Evolutionary conservation across 1,284 basidiomycete genomes (phyloP).

Genomic region (Ustilago shanxiensis): DNA sequence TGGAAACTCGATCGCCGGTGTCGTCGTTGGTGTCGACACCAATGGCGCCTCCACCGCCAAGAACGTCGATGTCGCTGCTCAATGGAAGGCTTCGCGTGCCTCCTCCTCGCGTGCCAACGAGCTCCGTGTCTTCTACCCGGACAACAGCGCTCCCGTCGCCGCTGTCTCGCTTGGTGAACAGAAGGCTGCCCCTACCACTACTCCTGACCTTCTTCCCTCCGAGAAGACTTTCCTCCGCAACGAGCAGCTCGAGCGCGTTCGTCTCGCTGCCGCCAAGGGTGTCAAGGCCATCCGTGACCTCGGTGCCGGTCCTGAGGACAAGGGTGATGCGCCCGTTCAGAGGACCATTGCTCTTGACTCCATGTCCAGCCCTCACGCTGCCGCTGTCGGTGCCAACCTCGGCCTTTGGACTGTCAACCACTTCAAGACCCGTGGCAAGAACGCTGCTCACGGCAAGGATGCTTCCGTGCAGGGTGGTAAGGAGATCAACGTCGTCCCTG

Average conservation of each 20-base stretch:
- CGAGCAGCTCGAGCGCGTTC: constrained; percentile 63
- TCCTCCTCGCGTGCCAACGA: constrained; percentile 61
- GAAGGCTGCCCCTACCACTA: constrained; percentile 61
- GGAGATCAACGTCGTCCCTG: constrained; percentile 58
- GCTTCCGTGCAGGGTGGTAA: constrained; percentile 61
- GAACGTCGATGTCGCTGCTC: constrained; percentile 56
- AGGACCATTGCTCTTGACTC: constrained; percentile 60
- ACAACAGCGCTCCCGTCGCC: constrained; percentile 52
- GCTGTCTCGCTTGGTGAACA: constrained; percentile 63
- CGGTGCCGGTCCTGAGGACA: constrained; percentile 48
- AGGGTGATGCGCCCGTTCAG: constrained; percentile 41
- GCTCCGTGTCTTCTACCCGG: constrained; percentile 64
- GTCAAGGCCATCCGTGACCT: constrained; percentile 64
- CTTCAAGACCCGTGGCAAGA: constrained; percentile 66
- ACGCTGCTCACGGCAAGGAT: constrained; percentile 51
- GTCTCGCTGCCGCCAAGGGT: constrained; percentile 67
- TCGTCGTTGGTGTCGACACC: constrained; percentile 56
- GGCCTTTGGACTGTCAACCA: constrained; percentile 66
- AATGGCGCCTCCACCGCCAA: constrained; percentile 51
- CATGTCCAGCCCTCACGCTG: constrained; percentile 64
- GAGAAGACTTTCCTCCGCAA: constrained; percentile 63
- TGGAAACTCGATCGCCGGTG: constrained; percentile 39
- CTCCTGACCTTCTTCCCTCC: constrained; percentile 58
- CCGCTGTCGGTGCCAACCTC: constrained; percentile 64
- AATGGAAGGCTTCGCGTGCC: constrained; percentile 65